Percentiles rank a stretch among this genome's conserved stretches.
Evolutionary conservation across 2,329 filamentous ascomycete genomes (phyloP).

Genomic region (Aspergillus japonicus): DNA sequence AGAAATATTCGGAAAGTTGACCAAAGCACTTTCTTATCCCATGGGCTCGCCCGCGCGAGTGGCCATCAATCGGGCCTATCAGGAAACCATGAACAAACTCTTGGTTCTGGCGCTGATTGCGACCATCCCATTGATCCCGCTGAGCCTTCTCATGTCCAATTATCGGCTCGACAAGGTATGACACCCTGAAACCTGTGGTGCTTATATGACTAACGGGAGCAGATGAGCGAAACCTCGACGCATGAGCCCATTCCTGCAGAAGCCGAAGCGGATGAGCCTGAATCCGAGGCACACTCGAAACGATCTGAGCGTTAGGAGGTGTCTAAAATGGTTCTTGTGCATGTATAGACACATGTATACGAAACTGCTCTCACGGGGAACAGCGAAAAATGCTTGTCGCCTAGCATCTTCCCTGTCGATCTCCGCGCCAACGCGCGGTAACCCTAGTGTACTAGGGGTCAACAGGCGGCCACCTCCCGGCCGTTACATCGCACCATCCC

Average conservation of each 20-base stretch:
- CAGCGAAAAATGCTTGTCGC: not conserved
- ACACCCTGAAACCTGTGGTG: not conserved
- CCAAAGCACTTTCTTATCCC: constrained; percentile 57
- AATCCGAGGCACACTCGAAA: constrained; percentile 25
- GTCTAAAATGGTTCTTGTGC: not conserved
- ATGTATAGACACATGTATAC: not conserved
- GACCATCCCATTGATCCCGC: constrained; percentile 56
- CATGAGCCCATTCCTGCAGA: constrained; percentile 13
- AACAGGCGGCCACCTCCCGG: not conserved
- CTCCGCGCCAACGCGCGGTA: not conserved
- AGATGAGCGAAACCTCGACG: constrained; percentile 31
- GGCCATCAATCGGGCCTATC: constrained; percentile 64
- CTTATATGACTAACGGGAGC: constrained; percentile 11
- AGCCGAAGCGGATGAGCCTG: constrained; percentile 12
- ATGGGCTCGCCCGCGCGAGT: constrained; percentile 56
- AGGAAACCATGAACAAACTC: constrained; percentile 63
- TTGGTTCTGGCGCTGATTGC: constrained; percentile 56
- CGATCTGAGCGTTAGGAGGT: constrained; percentile 18
- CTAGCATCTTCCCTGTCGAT: not conserved
- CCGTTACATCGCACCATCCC: not conserved
- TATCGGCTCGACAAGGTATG: constrained; percentile 55
- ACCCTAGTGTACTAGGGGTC: not conserved
- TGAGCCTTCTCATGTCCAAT: constrained; percentile 58
- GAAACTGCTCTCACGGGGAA: not conserved
- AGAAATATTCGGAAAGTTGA: constrained; percentile 54